These are phyloP conservation scores for Sclerotinia minor DNA, from an alignment of 2,329 filamentous ascomycete genomes.

Conservation along the genomic window DNA sequence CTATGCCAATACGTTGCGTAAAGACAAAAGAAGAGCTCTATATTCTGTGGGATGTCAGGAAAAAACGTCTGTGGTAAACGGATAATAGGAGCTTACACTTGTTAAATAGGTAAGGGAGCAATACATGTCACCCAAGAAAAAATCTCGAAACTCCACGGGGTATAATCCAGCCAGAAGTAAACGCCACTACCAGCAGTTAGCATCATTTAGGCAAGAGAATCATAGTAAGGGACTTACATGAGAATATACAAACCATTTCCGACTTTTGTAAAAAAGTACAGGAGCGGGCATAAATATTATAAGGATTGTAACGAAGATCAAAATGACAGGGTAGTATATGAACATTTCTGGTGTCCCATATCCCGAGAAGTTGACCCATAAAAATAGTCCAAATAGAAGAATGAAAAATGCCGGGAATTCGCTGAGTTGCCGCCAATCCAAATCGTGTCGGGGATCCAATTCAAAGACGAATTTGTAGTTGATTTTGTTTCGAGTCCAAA, in stretches of 20 bases:
- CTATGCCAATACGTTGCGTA: slow-evolving; percentile 78
- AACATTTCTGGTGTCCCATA: slow-evolving; percentile 68
- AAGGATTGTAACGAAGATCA: slow-evolving; percentile 66
- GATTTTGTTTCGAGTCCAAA: slow-evolving; percentile 83
- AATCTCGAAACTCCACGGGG: slow-evolving; percentile 94
- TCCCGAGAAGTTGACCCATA: slow-evolving; percentile 86
- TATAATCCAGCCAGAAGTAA: slow-evolving; percentile 82
- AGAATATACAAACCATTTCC: slow-evolving; percentile 87
- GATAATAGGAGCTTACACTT: slow-evolving; percentile 60
- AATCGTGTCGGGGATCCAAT: slow-evolving; percentile 79
- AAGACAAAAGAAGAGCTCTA: slow-evolving; percentile 91
- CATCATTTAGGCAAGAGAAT: slow-evolving; percentile 9
- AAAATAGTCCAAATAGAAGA: slow-evolving; percentile 72
- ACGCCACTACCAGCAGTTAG: slow-evolving; percentile 64
- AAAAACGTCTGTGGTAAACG: background rate
- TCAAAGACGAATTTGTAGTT: slow-evolving; percentile 98
- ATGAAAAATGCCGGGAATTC: slow-evolving; percentile 86
- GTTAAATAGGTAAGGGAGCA: slow-evolving; percentile 91
- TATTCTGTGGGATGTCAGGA: slow-evolving; percentile 59
- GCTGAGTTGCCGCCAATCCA: slow-evolving; percentile 86
- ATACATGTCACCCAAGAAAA: slow-evolving; percentile 97
- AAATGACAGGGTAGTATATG: slow-evolving; percentile 81
- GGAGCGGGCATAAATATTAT: slow-evolving; percentile 76
- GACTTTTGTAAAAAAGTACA: slow-evolving; percentile 71
- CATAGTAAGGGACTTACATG: slow-evolving; percentile 58